Conservation (phyloP, 306 rosid genomes). For the Arachis stenosperma region DNA sequence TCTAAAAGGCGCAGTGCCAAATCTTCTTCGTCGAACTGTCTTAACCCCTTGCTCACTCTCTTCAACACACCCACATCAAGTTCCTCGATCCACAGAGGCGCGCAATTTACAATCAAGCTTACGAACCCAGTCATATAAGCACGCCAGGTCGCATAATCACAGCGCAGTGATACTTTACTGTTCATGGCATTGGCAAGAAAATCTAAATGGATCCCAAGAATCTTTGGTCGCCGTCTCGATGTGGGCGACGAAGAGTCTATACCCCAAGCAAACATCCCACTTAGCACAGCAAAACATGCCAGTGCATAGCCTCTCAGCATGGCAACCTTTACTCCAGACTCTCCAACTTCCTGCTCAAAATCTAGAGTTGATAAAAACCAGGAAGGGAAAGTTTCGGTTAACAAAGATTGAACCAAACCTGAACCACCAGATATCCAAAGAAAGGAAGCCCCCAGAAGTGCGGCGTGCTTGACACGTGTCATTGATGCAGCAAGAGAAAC, state of each 20-base stretch:
- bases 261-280: constrained; percentile 94
- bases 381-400: constrained; percentile 87
- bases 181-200: constrained; percentile 86
- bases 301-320: constrained; percentile 90
- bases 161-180: constrained; percentile 81
- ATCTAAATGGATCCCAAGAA: constrained; percentile 76
- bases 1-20: constrained; percentile 81
- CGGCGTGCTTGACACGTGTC: constrained; percentile 82
- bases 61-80: constrained; percentile 71
- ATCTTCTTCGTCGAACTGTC: constrained; percentile 79
- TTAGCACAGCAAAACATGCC: constrained; percentile 78
- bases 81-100: constrained; percentile 84
- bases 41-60: constrained; percentile 78
- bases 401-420: constrained; percentile 70
- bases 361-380: constrained; percentile 84
- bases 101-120: constrained; percentile 80
- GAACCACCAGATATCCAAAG: constrained; percentile 88
- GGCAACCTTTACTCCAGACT: constrained; percentile 68
- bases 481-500: constrained; percentile 81
- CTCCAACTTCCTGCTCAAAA: constrained; percentile 58
- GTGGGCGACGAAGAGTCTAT: constrained; percentile 70
- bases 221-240: constrained; percentile 73
- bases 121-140: constrained; percentile 74
- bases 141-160: constrained; percentile 80
- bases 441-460: constrained; percentile 85